These are phyloP conservation scores for Herpotrichia juniperi DNA, from an alignment of 2,329 filamentous ascomycete species.

Conservation along the genomic window DNA sequence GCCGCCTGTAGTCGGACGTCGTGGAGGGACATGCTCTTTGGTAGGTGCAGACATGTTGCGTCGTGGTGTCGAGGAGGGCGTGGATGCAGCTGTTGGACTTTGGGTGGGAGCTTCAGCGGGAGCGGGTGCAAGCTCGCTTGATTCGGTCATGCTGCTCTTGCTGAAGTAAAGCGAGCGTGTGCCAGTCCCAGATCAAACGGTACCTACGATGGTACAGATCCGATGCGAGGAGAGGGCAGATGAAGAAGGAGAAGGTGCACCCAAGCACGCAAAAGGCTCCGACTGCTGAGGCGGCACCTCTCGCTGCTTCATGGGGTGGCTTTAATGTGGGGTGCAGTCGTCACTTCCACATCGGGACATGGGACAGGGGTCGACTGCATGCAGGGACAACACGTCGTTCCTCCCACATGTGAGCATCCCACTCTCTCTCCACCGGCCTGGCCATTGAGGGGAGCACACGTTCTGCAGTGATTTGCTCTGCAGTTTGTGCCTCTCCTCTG, in stretches of 20 bases:
- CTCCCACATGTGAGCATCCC: neutral
- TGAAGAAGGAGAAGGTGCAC: neutral
- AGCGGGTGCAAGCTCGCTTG: neutral
- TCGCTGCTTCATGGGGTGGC: neutral
- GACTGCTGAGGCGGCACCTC: neutral
- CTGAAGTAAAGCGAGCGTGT: neutral
- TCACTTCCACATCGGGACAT: neutral
- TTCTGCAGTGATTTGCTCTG: neutral
- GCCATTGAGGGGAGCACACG: constrained; percentile 10
- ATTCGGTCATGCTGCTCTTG: neutral
- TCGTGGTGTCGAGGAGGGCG: constrained; percentile 33
- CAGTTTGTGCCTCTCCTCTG: neutral
- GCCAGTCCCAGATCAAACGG: too few relatives aligned
- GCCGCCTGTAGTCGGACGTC: constrained; percentile 28
- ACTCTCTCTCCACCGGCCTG: neutral
- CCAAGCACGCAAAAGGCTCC: too few relatives aligned
- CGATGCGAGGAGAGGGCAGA: neutral
- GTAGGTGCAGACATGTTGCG: constrained; percentile 38
- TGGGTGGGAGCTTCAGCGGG: constrained; percentile 4
- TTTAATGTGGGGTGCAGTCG: constrained; percentile 4
- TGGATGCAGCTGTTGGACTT: constrained; percentile 9
- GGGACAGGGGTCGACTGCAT: neutral
- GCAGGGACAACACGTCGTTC: constrained; percentile 1
- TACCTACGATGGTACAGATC: neutral
- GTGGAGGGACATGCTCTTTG: constrained; percentile 32